Evolutionary conservation across 768 basidiomycete genomes (phyloP), one percentile per base, ranked within the genome.

Genomic region (Russula sp.): DNA sequence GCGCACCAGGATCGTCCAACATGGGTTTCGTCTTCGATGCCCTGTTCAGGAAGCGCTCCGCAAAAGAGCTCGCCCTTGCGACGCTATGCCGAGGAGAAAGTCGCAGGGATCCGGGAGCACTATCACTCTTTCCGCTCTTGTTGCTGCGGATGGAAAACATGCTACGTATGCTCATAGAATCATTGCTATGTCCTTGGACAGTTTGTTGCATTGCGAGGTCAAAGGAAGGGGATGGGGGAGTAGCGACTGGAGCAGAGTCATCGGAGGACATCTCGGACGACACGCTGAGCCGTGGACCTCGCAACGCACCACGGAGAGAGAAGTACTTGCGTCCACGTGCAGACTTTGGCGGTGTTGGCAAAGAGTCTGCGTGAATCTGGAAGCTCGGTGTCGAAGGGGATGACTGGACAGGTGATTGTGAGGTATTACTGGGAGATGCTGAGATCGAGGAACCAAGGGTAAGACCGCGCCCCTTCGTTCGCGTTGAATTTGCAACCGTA

Each of bases 241-340:
- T 86, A 7, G 77, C 73, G n/a, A 85, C 78, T 22, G 79, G 74
- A 36, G 78, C 77, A 29, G 85, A 86, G 66, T 88, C 86, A 65
- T 89, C 87, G 7, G 84, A 86, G 0, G 86, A 88, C 58, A 84
- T 71, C 65, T 83, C 81, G 2, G 83, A 84, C 1, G 79, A 81
- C 22, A 81, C 74, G 68, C 87, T 90, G 39, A 82, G 74, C 16
- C 88, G 79, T 25, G 80, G 76, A 2, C 76, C 70, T 59, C 76
- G 71, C 9, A 76, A 74, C 5, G 79, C 73, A 72, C 77, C 7
- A 78, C 78, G 53, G 80, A 74, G 46, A 79, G 68, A 66, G 41
- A 64, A 66, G 43, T 66, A 68, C 47, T 63, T 57, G 29, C 63
- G 63, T 42, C 25, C 57, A 38, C 50, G 67, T 41, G 41, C 3